A percentile compares a stretch with the other conserved stretches of the same genome.
phyloP scores from a whole-genome alignment of 1,284 basidiomycete species.

The Pseudozyma sp. region DNA sequence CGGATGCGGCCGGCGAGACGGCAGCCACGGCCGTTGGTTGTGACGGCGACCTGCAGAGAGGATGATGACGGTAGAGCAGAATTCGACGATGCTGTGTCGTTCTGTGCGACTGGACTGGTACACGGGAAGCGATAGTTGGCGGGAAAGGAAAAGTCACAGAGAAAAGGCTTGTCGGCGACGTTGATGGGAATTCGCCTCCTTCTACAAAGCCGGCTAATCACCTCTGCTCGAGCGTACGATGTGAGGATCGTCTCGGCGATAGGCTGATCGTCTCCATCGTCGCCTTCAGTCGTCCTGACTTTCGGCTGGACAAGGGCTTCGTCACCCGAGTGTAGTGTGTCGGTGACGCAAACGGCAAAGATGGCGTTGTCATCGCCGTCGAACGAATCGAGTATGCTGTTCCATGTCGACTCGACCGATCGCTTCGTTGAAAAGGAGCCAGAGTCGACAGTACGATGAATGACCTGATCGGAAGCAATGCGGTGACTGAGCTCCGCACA shows the following conservation, averaged over 20 bases:
- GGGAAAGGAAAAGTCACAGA: slow-evolving; percentile 91
- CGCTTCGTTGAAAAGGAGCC: slow-evolving; percentile 9
- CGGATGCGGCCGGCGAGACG: slow-evolving; percentile 83
- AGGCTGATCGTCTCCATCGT: slow-evolving; percentile 5
- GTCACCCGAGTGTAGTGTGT: slow-evolving; percentile 60
- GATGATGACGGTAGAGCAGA: slow-evolving; percentile 45
- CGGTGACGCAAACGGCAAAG: slow-evolving; percentile 66
- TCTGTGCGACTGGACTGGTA: slow-evolving; percentile 9
- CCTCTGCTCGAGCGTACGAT: slow-evolving; percentile 39
- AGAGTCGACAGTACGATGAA: slow-evolving; percentile 67
- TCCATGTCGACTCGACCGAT: slow-evolving; percentile 14
- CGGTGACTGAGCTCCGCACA: slow-evolving; percentile 75
- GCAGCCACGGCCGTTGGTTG: slow-evolving; percentile 92
- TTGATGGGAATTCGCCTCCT: slow-evolving; percentile 79
- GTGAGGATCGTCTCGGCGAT: slow-evolving; percentile 13
- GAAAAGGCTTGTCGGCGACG: slow-evolving; percentile 83
- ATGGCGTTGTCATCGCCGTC: slow-evolving; percentile 32
- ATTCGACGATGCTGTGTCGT: neutral
- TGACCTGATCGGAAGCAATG: slow-evolving; percentile 72
- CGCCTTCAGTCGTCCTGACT: slow-evolving; percentile 3
- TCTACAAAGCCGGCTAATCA: slow-evolving; percentile 55
- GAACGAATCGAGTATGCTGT: slow-evolving; percentile 20
- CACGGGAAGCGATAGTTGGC: slow-evolving; percentile 83
- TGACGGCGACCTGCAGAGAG: slow-evolving; percentile 85
- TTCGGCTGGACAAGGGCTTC: slow-evolving; percentile 7